These are phyloP conservation scores for Tulasnella sp. DNA, from an alignment of 768 basidiomycete species.

Conservation along the genomic window DNA sequence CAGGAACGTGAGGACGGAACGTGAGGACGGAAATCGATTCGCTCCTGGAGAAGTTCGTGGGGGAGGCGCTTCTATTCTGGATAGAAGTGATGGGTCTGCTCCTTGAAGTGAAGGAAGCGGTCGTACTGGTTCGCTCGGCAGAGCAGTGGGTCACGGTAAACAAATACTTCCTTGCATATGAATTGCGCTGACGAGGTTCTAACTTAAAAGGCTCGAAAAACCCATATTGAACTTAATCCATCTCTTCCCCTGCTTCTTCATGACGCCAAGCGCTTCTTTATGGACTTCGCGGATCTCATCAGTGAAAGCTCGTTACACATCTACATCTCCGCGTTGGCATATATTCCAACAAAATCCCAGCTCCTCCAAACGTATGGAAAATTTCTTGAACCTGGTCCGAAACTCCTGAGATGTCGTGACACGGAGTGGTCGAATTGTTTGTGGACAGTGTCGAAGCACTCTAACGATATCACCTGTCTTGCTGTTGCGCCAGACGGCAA, in stretches of 20 bases:
- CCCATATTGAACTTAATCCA: not conserved
- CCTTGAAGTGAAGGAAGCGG: not conserved
- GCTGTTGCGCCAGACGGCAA: not conserved
- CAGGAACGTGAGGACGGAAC: not conserved
- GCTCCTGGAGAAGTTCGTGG: not conserved
- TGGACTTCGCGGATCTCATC: too few species aligned
- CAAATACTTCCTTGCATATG: too few species aligned
- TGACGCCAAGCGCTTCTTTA: too few species aligned
- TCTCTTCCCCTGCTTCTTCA: too few species aligned
- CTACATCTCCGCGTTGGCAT: too few species aligned
- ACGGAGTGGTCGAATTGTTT: not conserved
- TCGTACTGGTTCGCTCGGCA: not conserved
- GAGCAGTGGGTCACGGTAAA: not conserved
- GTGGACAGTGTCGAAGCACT: too few species aligned
- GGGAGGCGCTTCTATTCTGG: not conserved
- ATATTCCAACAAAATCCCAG: too few species aligned
- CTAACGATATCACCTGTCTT: not conserved
- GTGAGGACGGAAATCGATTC: not conserved
- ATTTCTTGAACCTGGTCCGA: not conserved
- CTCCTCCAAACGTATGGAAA: not conserved
- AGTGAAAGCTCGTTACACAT: too few species aligned
- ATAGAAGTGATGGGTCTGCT: not conserved
- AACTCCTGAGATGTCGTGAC: not conserved
- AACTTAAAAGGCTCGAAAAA: too few species aligned
- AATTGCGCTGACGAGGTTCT: too few species aligned